A percentile compares a stretch with the other conserved stretches of the same genome.
These are phyloP conservation scores for Colletotrichum sp. DNA, from an alignment of 2,329 filamentous ascomycete genomes.

Conservation along the genomic window DNA sequence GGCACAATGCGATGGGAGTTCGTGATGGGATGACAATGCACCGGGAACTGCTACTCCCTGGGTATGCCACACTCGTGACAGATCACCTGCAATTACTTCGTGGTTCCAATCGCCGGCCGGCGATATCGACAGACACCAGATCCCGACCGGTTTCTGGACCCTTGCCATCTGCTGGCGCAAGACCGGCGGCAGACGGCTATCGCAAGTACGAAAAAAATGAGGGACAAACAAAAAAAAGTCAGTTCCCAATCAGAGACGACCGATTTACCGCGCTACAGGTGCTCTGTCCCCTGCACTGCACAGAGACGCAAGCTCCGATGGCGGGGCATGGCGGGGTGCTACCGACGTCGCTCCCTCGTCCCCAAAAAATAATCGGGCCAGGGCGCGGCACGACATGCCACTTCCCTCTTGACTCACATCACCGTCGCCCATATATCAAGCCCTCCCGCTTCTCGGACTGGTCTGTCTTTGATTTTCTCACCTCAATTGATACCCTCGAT, in stretches of 20 bases:
- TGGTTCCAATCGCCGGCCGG: background rate
- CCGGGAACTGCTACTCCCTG: background rate
- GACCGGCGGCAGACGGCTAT: no score
- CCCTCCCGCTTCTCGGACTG: background rate
- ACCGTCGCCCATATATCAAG: background rate
- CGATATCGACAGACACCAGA: background rate
- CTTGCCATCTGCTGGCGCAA: background rate
- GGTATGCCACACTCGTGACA: background rate
- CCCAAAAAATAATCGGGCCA: slow-evolving; percentile 7
- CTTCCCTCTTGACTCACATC: slow-evolving; percentile 20
- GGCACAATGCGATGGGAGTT: background rate
- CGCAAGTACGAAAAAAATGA: background rate
- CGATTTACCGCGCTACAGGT: background rate
- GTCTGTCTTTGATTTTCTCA: background rate
- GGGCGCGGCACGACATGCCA: slow-evolving; percentile 6
- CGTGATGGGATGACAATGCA: background rate
- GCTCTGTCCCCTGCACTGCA: background rate
- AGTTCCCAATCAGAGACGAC: background rate
- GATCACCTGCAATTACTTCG: background rate
- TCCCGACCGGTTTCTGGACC: slow-evolving; percentile 6
- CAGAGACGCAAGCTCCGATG: slow-evolving; percentile 13
- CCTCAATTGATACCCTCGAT: slow-evolving; percentile 1
- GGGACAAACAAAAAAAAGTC: background rate
- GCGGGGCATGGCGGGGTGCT: slow-evolving; percentile 25
- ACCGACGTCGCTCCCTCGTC: slow-evolving; percentile 14